phyloP scores from a whole-genome alignment of 805 yeast species.

The Ogataea dorogensis region DNA sequence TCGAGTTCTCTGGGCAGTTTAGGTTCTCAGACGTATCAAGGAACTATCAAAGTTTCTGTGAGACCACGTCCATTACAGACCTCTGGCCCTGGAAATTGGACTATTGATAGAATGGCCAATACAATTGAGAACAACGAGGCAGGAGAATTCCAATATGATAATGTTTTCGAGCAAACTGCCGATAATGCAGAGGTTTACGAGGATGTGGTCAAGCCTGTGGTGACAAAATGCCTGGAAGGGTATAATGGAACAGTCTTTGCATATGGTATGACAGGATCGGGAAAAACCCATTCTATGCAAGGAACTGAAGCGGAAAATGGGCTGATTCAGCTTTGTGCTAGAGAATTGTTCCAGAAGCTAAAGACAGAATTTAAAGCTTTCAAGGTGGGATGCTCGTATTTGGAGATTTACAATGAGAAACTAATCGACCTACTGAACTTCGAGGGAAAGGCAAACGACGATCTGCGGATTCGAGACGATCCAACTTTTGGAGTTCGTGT shows the following conservation, averaged over 20 bases:
- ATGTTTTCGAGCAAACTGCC: conserved; percentile 62
- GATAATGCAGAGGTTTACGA: conserved; percentile 63
- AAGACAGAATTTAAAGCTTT: conserved; percentile 34
- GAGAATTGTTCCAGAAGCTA: conserved; percentile 54
- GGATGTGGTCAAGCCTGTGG: conserved; percentile 51
- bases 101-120: conserved; percentile 38
- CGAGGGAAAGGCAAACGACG: conserved; percentile 38
- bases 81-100: conserved; percentile 39
- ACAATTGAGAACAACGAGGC: conserved; percentile 50
- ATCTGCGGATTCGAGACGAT: conserved; percentile 78
- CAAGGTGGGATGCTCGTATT: conserved; percentile 62
- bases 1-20: conserved; percentile 22
- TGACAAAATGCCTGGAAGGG: conserved; percentile 61
- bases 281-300: conserved; percentile 85
- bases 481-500: conserved; percentile 68
- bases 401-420: conserved; percentile 86
- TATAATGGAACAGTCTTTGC: conserved; percentile 90
- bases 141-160: conserved; percentile 72
- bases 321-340: conserved; percentile 65
- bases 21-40: conserved; percentile 44
- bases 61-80: conserved; percentile 64
- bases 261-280: conserved; percentile 93
- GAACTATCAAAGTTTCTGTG: conserved; percentile 72
- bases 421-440: conserved; percentile 70
- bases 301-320: conserved; percentile 67